Conservation (phyloP, 129 eudicot species). For the Artemisia argyi region DNA sequence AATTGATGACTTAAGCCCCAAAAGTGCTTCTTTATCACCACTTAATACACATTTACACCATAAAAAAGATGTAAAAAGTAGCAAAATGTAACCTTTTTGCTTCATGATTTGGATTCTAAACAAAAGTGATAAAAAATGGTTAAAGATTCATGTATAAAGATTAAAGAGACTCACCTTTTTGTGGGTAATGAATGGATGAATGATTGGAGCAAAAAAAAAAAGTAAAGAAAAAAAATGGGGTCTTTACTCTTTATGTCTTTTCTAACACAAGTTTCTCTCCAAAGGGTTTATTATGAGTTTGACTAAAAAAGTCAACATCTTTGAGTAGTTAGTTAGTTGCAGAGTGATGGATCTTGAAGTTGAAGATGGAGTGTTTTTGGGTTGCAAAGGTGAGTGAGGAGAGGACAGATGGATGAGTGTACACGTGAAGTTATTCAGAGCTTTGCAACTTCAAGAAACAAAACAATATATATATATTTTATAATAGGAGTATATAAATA, state of each 20-base stretch:
- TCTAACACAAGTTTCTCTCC: slow-evolving; percentile 19
- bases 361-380: slow-evolving; percentile 12
- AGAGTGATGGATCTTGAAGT: slow-evolving; percentile 18
- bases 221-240: slow-evolving; percentile 5
- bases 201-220: slow-evolving; percentile 33
- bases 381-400: slow-evolving; percentile 23
- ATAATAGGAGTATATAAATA: slow-evolving; percentile 2
- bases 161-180: slow-evolving; percentile 30
- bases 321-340: slow-evolving; percentile 18
- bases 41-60: slow-evolving; percentile 19
- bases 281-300: slow-evolving; percentile 23
- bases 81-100: slow-evolving; percentile 20
- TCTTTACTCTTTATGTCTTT: no score
- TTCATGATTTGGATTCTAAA: slow-evolving; percentile 18
- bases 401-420: slow-evolving; percentile 30
- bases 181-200: slow-evolving; percentile 36
- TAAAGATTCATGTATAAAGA: slow-evolving; percentile 32
- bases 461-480: background rate
- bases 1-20: slow-evolving; percentile 48
- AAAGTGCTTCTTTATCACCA: slow-evolving; percentile 61
- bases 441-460: slow-evolving; percentile 41
- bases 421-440: slow-evolving; percentile 48
- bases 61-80: background rate
- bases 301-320: slow-evolving; percentile 28
- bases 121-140: background rate